Base-by-base conservation (phyloP, 1,284 basidiomycete genomes). In the Melampsora occidentalis region DNA sequence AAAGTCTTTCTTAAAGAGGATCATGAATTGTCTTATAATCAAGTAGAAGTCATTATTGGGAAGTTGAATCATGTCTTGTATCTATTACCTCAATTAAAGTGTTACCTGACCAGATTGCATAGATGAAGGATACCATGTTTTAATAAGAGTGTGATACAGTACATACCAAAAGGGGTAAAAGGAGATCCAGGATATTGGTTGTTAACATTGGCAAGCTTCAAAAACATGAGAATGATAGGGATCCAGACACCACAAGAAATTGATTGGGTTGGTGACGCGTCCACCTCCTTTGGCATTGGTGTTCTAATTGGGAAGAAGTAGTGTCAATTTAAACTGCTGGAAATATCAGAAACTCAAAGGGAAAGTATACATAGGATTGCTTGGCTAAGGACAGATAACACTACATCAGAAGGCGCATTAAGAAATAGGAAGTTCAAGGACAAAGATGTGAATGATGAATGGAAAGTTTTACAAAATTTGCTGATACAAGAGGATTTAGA, bases 251-350 rank as follows among this genome's bases (percentile, higher is more conserved):
- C 51, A 5, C 22, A 28, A 12, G 51, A 69, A n/a, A 14, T 51
- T 3, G 48, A 22, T 9, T 69, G 68, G 68, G 33, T 69, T 70
- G 68, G 68, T 20, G 68, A 69, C 22, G 22, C 33, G 10, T 59
- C 57, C 0, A 70, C 53, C 6, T 70, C 69, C 18, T 70, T 39
- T 39, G 57, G 69, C 2, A 61, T 70, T 2, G 57, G 5, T 9
- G 9, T 35, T 35, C 2, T 70, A 2, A 6, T 70, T 22, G 28
- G 53, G 1, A 46, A 42, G 2, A 42, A 35, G 20, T 70, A 33
- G 69, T 10, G 28, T 14, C 69, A 62, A 28, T 70, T 70, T 28
- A 22, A 69, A 16, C 28, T 69, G 4, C 2, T 18, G 20, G 18
- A 28, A 4, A 31, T 16, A 49, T 28, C 22, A 16, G 10, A 25